Evolutionary conservation across 2,329 filamentous ascomycete genomes (phyloP).

Genomic region (Sporothrix mexicana): DNA sequence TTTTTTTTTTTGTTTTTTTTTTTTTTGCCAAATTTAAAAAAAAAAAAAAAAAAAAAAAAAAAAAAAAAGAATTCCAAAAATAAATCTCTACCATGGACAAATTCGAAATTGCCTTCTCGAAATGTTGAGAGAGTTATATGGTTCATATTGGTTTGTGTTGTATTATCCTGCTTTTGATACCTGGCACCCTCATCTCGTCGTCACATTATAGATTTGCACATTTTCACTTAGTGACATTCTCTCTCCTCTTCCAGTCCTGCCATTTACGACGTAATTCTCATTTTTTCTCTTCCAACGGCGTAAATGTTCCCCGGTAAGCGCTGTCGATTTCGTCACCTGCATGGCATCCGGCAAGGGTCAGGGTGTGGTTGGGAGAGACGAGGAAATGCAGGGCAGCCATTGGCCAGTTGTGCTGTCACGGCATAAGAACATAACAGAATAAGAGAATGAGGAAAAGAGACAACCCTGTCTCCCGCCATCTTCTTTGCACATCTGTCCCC

Average conservation of each 20-base stretch:
- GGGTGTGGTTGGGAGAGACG: neutral
- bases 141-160: neutral
- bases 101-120: neutral
- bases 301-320: constrained; percentile 21
- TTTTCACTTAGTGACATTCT: neutral
- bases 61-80: constrained; percentile 16
- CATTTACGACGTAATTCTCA: neutral
- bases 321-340: constrained; percentile 26
- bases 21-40: no score
- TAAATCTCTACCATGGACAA: neutral
- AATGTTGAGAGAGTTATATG: neutral
- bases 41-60: no score
- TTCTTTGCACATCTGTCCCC: neutral
- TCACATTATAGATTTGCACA: neutral
- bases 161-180: neutral
- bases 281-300: neutral
- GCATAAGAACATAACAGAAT: neutral
- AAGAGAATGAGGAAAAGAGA: neutral
- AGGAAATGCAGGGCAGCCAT: neutral
- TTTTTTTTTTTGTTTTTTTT: no score
- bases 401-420: neutral
- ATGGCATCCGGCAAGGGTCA: constrained; percentile 14
- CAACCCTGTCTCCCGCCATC: neutral
- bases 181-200: neutral
- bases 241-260: neutral